Conservation (phyloP, 495 filamentous ascomycete genomes). For the Tuber indicum region DNA sequence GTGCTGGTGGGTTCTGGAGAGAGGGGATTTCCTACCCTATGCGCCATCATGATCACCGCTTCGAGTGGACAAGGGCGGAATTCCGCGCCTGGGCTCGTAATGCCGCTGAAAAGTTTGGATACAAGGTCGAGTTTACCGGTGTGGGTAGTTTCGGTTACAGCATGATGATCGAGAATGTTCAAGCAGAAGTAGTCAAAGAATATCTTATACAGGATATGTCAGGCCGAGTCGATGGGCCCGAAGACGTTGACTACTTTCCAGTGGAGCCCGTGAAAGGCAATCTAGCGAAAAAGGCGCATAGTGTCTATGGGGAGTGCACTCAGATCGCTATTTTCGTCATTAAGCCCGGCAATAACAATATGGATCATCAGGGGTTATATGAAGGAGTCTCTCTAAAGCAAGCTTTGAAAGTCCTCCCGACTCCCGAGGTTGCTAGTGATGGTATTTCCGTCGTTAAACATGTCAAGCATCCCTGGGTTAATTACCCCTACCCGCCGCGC, state of each 20-base stretch:
- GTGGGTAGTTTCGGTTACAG: slow-evolving; percentile 33
- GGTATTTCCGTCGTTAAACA: neutral
- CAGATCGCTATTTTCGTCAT: slow-evolving; percentile 39
- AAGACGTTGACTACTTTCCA: slow-evolving; percentile 1
- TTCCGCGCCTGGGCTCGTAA: slow-evolving; percentile 35
- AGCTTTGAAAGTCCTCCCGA: neutral
- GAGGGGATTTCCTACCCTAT: slow-evolving; percentile 33
- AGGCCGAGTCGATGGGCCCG: neutral
- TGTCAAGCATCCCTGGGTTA: neutral
- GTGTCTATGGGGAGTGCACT: slow-evolving; percentile 33
- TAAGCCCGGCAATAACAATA: neutral
- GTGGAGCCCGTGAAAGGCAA: slow-evolving; percentile 9
- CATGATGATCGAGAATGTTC: slow-evolving; percentile 27
- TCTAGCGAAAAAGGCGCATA: slow-evolving; percentile 17
- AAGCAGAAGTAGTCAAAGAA: slow-evolving; percentile 4
- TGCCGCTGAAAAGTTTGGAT: slow-evolving; percentile 32
- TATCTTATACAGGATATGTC: slow-evolving; percentile 2
- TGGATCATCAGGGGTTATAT: neutral
- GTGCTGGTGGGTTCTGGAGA: slow-evolving; percentile 9
- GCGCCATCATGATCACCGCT: slow-evolving; percentile 41
- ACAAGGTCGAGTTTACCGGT: slow-evolving; percentile 35
- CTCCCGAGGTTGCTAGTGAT: neutral
- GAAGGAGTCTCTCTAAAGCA: neutral
- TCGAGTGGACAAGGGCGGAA: slow-evolving; percentile 39
- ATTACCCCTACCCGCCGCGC: neutral